Percentiles rank a stretch among this genome's conserved stretches.
Evolutionary conservation across 495 filamentous ascomycete genomes (phyloP).

Genomic region (Daldinia caldariorum): DNA sequence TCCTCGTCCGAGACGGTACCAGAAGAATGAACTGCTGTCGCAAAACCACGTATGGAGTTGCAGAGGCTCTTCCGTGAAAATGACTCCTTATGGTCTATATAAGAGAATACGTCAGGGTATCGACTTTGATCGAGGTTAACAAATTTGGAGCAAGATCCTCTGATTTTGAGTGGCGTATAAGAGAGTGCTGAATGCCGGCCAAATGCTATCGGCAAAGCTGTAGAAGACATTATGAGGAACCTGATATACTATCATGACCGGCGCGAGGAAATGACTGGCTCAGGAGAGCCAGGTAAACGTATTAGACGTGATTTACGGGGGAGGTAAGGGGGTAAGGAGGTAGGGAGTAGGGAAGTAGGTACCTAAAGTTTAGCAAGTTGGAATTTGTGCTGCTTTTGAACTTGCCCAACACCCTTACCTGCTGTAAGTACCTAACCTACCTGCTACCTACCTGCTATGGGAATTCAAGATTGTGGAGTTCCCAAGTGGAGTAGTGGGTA

Average conservation of each 20-base stretch:
- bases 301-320: neutral
- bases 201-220: slow-evolving; percentile 19
- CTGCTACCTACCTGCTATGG: too few relatives aligned
- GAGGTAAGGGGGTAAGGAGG: too few relatives aligned
- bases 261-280: neutral
- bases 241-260: slow-evolving; percentile 14
- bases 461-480: neutral
- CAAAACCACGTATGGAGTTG: neutral
- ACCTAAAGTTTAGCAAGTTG: neutral
- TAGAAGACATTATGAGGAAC: slow-evolving; percentile 30
- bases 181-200: slow-evolving; percentile 23
- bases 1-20: slow-evolving; percentile 7
- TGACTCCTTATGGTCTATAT: neutral
- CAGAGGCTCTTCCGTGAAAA: neutral
- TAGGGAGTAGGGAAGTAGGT: too few relatives aligned
- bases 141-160: slow-evolving; percentile 35
- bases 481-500: neutral
- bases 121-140: slow-evolving; percentile 34
- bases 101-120: slow-evolving; percentile 11
- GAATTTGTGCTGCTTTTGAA: neutral
- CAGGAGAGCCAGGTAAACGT: neutral
- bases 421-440: too few relatives aligned
- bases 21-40: slow-evolving; percentile 5
- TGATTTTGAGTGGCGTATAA: slow-evolving; percentile 16
- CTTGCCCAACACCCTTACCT: neutral